Conservation (phyloP, 2,329 filamentous ascomycete species). For the Pseudogymnoascus sp. region DNA sequence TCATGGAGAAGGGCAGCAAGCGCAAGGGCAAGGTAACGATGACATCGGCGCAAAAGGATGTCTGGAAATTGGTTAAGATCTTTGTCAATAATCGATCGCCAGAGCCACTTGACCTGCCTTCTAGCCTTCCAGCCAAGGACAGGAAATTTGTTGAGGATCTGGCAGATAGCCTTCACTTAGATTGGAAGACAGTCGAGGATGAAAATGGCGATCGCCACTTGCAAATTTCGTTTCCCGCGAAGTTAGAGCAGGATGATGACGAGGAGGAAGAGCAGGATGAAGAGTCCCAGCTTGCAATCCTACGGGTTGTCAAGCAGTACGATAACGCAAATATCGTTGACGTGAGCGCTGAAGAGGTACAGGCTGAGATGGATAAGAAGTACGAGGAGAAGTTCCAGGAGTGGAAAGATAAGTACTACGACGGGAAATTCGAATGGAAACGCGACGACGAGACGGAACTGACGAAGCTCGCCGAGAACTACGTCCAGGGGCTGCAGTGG, state of each 20-base stretch:
- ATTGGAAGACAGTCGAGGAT: slow-evolving; percentile 56
- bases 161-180: slow-evolving; percentile 57
- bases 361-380: slow-evolving; percentile 68
- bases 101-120: slow-evolving; percentile 64
- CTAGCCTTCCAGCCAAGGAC: slow-evolving; percentile 67
- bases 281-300: slow-evolving; percentile 72
- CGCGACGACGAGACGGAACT: slow-evolving; percentile 73
- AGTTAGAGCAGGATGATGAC: slow-evolving; percentile 41
- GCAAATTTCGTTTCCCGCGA: slow-evolving; percentile 48
- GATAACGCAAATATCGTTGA: slow-evolving; percentile 84
- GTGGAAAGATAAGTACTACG: slow-evolving; percentile 95
- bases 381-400: slow-evolving; percentile 83
- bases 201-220: slow-evolving; percentile 59
- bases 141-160: slow-evolving; percentile 89
- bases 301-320: slow-evolving; percentile 80
- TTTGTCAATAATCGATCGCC: slow-evolving; percentile 64
- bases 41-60: slow-evolving; percentile 67
- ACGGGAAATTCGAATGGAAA: slow-evolving; percentile 83
- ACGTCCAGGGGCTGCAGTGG: slow-evolving; percentile 96
- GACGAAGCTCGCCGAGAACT: slow-evolving; percentile 80
- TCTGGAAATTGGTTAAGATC: slow-evolving; percentile 75
- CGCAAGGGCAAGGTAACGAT: slow-evolving; percentile 64
- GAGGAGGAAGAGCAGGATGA: slow-evolving; percentile 71
- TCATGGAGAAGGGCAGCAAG: slow-evolving; percentile 50
- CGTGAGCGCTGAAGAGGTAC: slow-evolving; percentile 66